Evolutionary conservation across 23 red algal genomes (phyloP).

Genomic region (Gracilaria vermiculophylla): DNA sequence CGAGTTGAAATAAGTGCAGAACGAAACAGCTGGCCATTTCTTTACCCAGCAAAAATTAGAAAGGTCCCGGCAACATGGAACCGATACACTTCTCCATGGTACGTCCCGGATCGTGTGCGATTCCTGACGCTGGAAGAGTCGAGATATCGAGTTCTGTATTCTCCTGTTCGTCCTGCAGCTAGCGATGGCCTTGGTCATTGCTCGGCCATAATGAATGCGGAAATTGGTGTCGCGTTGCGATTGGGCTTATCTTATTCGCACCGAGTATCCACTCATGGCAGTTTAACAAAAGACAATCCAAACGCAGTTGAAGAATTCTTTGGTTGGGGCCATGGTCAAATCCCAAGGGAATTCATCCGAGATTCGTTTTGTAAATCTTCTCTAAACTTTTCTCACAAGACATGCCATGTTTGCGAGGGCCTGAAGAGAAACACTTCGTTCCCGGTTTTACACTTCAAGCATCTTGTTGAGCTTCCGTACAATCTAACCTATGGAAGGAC

Average conservation of each 20-base stretch:
- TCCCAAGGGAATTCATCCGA: slow-evolving; percentile 32
- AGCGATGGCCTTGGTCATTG: slow-evolving; percentile 56
- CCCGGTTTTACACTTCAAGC: background rate
- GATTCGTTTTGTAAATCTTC: slow-evolving; percentile 36
- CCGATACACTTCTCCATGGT: slow-evolving; percentile 32
- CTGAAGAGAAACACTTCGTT: background rate
- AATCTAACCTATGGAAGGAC: slow-evolving; percentile 26
- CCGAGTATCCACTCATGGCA: slow-evolving; percentile 17
- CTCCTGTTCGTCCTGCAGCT: slow-evolving; percentile 14
- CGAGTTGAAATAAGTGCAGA: background rate
- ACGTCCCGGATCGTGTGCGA: slow-evolving; percentile 33
- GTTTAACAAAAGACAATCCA: background rate
- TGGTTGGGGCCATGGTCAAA: slow-evolving; percentile 45
- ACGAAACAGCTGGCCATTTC: background rate
- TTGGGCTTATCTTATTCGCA: slow-evolving; percentile 56
- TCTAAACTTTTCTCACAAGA: background rate
- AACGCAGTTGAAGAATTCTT: slow-evolving; percentile 66
- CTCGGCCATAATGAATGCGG: slow-evolving; percentile 37
- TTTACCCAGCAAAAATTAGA: background rate
- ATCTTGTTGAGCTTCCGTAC: slow-evolving; percentile 26
- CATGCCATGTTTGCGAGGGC: slow-evolving; percentile 2
- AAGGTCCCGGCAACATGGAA: slow-evolving; percentile 6
- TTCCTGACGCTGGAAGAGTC: slow-evolving; percentile 34
- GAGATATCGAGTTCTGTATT: slow-evolving; percentile 46
- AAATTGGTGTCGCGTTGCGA: slow-evolving; percentile 51